Base-by-base conservation (phyloP, 2,329 filamentous ascomycete genomes). In the Macrophomina pseudophaseolina region DNA sequence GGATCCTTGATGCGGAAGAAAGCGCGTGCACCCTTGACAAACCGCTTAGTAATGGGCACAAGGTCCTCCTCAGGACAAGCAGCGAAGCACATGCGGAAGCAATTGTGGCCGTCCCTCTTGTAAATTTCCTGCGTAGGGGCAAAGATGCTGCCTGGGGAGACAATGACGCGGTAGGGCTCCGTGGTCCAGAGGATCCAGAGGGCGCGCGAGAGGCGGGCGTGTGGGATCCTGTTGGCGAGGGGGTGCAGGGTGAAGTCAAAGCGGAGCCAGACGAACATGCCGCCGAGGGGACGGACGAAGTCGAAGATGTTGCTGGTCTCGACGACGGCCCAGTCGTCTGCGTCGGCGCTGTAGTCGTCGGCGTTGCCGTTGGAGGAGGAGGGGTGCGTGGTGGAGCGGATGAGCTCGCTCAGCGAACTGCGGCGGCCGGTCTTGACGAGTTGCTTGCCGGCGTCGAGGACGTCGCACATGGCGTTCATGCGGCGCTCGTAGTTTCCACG, bases 221-320 rank as follows among this genome's bases (percentile, higher is more conserved):
- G 80, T 23, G 91, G 80, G 44, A 86, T 77, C 49, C 81, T 75
- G 32, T 78, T 76, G 75, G 83, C 89, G 14, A 97, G 83, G 12
- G 92, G 92, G 74, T 97, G 93, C 1, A 83, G 82, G 65, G 90
- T 86, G 72, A 93, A 90, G 74, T 88, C 84, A 68, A 95, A 80
- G 66, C 87, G 85, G 3, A 97, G 73, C 94, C 94, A 97, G 66
- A 96, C 79, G 77, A 97, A 97, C 93, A 97, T 97, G 74, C 94
- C 94, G 42, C 90, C 94, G 33, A 91, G 87, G 0, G 94, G 93
- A 85, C 91, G 93, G 71, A 86, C 80, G 74, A 96, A 97, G 53
- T 89, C 87, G 77, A 90, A 91, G 71, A 97, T 85, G 68, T 85
- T 84, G 0, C 87, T 90, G 79, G 91, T 93, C 73, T 89, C 88